A percentile compares a stretch with the other conserved stretches of the same genome.
phyloP scores from a whole-genome alignment of 2,329 filamentous ascomycete genomes.

The Phaeosphaeria sp. region DNA sequence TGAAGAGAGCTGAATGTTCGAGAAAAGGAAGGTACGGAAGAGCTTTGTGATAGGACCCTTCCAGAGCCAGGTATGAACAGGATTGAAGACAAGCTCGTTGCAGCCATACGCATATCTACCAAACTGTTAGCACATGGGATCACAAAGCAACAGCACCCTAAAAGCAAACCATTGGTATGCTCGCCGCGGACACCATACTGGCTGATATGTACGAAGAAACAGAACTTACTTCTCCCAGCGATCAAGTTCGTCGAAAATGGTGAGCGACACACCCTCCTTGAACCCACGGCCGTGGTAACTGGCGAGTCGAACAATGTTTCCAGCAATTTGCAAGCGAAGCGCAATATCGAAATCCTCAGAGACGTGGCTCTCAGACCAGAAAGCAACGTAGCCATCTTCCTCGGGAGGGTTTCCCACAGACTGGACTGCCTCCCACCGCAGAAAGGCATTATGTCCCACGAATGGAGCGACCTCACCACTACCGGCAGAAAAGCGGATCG shows the following conservation, averaged over 20 bases:
- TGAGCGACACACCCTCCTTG: constrained; percentile 75
- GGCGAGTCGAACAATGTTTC: constrained; percentile 72
- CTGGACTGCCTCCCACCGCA: constrained; percentile 71
- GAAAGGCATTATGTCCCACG: constrained; percentile 77
- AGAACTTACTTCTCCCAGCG: constrained; percentile 71
- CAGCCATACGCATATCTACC: constrained; percentile 66
- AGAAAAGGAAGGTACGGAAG: constrained; percentile 66
- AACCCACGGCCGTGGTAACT: constrained; percentile 73
- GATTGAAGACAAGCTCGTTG: constrained; percentile 74
- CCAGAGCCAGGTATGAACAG: constrained; percentile 66
- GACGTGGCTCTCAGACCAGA: constrained; percentile 78
- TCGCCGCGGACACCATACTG: too few relatives aligned
- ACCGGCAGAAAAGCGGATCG: constrained; percentile 72
- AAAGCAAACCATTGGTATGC: too few relatives aligned
- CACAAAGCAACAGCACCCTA: background rate
- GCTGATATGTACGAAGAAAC: too few relatives aligned
- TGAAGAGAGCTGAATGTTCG: constrained; percentile 67
- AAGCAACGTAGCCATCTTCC: constrained; percentile 66
- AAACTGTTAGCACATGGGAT: background rate
- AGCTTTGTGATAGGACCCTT: constrained; percentile 69
- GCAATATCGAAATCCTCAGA: constrained; percentile 80
- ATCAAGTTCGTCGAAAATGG: constrained; percentile 72
- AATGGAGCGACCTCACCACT: constrained; percentile 76
- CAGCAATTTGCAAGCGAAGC: constrained; percentile 70
- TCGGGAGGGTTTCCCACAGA: constrained; percentile 55